These are phyloP conservation scores for Tuber melanosporum DNA, from an alignment of 495 filamentous ascomycete species.

Conservation along the genomic window DNA sequence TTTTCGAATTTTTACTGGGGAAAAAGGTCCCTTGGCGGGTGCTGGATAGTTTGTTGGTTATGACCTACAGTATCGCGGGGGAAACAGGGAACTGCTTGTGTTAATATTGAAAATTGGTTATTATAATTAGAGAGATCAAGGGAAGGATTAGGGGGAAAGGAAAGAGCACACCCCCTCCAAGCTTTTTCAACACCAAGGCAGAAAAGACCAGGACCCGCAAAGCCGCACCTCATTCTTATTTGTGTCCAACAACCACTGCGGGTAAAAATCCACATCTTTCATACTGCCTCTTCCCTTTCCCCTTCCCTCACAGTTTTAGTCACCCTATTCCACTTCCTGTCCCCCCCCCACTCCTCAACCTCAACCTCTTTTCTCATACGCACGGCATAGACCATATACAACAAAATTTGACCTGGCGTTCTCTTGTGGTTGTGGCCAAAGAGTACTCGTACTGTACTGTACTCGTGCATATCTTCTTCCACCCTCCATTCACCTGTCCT, in stretches of 20 bases:
- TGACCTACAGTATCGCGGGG: background rate
- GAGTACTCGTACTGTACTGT: background rate
- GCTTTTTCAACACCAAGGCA: slow-evolving; percentile 13
- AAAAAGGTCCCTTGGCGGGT: background rate
- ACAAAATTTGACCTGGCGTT: background rate
- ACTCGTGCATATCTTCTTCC: background rate
- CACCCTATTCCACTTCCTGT: background rate
- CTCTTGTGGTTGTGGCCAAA: background rate
- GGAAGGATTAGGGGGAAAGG: background rate
- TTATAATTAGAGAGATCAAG: background rate
- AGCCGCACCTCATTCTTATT: background rate
- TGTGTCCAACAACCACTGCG: slow-evolving; percentile 5
- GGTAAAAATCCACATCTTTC: background rate
- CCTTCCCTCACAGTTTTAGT: background rate
- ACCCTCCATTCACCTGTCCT: background rate
- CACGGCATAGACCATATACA: background rate
- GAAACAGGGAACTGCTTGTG: background rate
- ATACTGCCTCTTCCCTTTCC: slow-evolving; percentile 5
- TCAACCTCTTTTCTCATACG: background rate
- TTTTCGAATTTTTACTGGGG: background rate
- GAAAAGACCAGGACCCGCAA: background rate
- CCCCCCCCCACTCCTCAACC: background rate
- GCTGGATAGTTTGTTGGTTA: background rate
- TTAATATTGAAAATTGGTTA: slow-evolving; percentile 8
- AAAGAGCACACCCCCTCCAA: background rate